Evolutionary conservation across 805 yeast species (phyloP).

Genomic region (Torulaspora gathmanii): DNA sequence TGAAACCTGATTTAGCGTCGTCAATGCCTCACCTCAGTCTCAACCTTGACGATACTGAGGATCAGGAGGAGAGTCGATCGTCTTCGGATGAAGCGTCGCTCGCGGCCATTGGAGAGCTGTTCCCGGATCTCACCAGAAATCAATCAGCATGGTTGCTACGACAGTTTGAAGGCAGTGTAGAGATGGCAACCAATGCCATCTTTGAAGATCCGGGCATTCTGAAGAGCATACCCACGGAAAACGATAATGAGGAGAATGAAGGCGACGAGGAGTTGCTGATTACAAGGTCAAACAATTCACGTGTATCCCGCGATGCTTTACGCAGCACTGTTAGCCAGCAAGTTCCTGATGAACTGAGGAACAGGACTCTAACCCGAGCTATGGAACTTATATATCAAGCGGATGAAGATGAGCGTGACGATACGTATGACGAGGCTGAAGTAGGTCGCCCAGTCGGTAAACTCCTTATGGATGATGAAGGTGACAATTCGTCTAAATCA

Average conservation of each 20-base stretch:
- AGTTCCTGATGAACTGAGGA: conserved; percentile 48
- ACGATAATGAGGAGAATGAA: conserved; percentile 4
- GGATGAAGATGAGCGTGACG: conserved; percentile 86
- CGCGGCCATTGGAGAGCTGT: conserved; percentile 45
- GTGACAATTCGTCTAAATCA: conserved; percentile 15
- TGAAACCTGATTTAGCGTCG: conserved; percentile 46
- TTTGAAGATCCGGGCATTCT: conserved; percentile 57
- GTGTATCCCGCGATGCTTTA: conserved; percentile 12
- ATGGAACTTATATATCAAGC: conserved; percentile 59
- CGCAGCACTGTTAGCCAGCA: conserved; percentile 17
- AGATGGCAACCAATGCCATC: conserved; percentile 50
- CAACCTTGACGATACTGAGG: conserved; percentile 16
- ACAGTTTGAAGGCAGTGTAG: conserved; percentile 49
- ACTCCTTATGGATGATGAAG: conserved; percentile 14
- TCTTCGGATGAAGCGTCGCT: background rate
- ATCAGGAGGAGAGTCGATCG: background rate
- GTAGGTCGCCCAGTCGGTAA: conserved; percentile 21
- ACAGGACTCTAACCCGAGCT: conserved; percentile 56
- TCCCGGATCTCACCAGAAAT: conserved; percentile 54
- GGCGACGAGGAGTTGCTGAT: conserved; percentile 7
- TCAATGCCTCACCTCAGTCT: conserved; percentile 14
- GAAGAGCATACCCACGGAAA: conserved; percentile 29
- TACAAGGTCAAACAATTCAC: background rate
- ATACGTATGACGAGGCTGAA: conserved; percentile 57
- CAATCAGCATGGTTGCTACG: conserved; percentile 48